phyloP scores from a whole-genome alignment of 148 eudicot species.

The Cornus controversa region DNA sequence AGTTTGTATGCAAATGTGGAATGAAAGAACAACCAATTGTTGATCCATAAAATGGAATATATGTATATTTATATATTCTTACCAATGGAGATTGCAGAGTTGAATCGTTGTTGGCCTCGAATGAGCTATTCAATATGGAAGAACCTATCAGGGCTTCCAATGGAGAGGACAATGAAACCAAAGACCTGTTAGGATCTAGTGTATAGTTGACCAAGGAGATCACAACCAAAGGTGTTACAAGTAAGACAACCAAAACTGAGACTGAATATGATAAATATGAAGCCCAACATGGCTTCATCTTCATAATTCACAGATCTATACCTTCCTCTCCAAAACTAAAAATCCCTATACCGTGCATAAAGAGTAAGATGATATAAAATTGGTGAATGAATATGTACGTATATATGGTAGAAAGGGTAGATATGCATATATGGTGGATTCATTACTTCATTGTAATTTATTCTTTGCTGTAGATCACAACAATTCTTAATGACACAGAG shows the following conservation, averaged over 20 bases:
- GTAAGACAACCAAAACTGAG: conserved; percentile 9
- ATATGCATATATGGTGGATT: conserved; percentile 2
- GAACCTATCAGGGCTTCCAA: background rate
- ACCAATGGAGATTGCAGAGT: background rate
- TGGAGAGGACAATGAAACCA: conserved; percentile 11
- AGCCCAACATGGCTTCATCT: conserved; percentile 1
- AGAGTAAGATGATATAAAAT: background rate
- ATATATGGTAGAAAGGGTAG: background rate
- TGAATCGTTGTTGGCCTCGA: background rate
- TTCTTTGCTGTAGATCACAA: conserved; percentile 14
- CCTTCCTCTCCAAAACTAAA: background rate
- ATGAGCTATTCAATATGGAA: background rate
- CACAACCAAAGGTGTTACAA: background rate
- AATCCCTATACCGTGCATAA: background rate
- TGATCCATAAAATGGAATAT: background rate
- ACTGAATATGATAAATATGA: conserved; percentile 9
- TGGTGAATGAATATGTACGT: background rate
- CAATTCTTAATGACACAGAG: conserved; percentile 2
- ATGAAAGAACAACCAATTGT: background rate
- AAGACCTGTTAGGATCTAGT: conserved; percentile 13
- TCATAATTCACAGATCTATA: background rate
- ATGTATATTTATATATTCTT: background rate
- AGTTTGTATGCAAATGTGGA: background rate
- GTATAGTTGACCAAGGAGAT: background rate
- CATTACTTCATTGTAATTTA: conserved; percentile 21